These are phyloP conservation scores for Scheffersomyces parashehatae DNA, from an alignment of 1,139 yeast genomes.

Conservation along the genomic window DNA sequence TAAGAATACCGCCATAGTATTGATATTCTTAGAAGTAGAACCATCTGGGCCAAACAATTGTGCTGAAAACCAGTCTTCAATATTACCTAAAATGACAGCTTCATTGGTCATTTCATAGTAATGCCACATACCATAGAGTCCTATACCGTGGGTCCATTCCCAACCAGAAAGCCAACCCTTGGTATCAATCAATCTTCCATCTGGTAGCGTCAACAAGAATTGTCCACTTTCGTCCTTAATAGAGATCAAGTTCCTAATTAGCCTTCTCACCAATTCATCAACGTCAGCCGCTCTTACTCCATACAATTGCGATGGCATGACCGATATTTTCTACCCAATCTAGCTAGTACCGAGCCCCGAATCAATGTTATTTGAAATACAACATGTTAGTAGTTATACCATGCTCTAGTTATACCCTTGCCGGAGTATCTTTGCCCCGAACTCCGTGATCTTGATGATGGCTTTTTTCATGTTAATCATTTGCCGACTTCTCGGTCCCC, in stretches of 20 bases:
- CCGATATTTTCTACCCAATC: too few species aligned
- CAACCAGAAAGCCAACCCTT: slow-evolving; percentile 38
- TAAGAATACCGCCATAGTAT: slow-evolving; percentile 35
- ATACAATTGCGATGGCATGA: too few species aligned
- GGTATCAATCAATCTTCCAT: slow-evolving; percentile 33
- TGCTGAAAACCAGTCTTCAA: slow-evolving; percentile 27
- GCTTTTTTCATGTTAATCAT: too few species aligned
- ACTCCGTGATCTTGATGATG: too few species aligned
- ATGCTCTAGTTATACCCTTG: too few species aligned
- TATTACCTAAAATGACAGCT: slow-evolving; percentile 17
- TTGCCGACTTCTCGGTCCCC: too few species aligned
- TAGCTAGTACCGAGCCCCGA: too few species aligned
- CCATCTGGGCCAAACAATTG: slow-evolving; percentile 30
- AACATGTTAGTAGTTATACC: too few species aligned
- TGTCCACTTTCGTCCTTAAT: slow-evolving; percentile 27
- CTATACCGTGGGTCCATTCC: slow-evolving; percentile 39
- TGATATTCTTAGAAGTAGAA: slow-evolving; percentile 31
- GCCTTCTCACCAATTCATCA: neutral
- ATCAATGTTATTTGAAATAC: too few species aligned
- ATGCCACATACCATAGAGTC: slow-evolving; percentile 36
- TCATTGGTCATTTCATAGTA: slow-evolving; percentile 27
- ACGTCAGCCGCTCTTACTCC: neutral
- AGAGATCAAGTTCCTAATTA: neutral
- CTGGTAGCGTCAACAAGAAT: slow-evolving; percentile 29
- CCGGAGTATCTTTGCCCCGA: too few species aligned